Base-by-base conservation (phyloP, 331 rosid species). In the Prunus yedoensis region DNA sequence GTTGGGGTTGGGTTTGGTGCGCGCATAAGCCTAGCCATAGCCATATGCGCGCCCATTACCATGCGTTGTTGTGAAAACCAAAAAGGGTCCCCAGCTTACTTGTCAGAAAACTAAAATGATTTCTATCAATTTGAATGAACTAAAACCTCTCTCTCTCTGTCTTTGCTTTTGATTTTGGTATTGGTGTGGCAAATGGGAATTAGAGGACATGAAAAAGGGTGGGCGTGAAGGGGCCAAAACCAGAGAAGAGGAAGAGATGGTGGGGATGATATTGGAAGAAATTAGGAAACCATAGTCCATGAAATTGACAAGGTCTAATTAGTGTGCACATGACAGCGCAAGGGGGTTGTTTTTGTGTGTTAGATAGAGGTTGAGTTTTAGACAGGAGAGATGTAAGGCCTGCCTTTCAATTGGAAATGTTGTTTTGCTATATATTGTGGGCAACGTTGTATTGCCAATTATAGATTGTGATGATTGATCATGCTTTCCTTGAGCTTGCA, bases 11-110 rank as follows among this genome's bases (percentile, higher is more conserved):
- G 83, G 79, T 74, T 54, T 67, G 88, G 96, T 86, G 92, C 97
- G 97, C 97, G 96, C 93, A 80, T 87, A 79, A 71, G 88, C 84
- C 43, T 75, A 67, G 78, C 75, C 78, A 69, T 78, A 96, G 80
- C 80, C 78, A 71, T 78, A 96, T 89, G 96, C 97, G 89, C 97
- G 86, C 95, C 97, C 96, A 85, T 88, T 73, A 71, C 73, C 88
- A 57, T 32, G 50, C 47, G 66, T 60, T 43, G 46, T 51, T 8
- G 50, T 35, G 11, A 20, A 41, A 15, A 10, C 47, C 56, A 41
- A 76, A 54, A 45, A 11, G 64, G 14, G 3, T 38, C 49, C 49
- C 50, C 47, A 32, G 14, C 14, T 63, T 63, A 63, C 32, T 30
- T 17, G 32, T 10, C 6, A 45, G 17, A 21, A 63, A 63, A 30